These are phyloP conservation scores for Bryum argenteum DNA, from an alignment of 225 moss, liverwort and hornwort species.

Conservation along the genomic window DNA sequence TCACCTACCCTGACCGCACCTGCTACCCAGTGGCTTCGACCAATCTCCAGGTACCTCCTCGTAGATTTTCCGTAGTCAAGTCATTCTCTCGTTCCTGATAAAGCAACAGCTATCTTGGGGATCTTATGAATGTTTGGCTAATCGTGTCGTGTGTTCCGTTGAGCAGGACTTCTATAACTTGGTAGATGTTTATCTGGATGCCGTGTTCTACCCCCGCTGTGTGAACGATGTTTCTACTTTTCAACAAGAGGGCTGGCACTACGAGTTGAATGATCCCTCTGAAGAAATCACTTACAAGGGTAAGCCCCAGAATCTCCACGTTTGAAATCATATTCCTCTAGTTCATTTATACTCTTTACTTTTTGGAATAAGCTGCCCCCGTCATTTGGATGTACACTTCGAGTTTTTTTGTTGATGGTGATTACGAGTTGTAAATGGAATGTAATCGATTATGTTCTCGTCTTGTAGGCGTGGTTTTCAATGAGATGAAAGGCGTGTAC, in stretches of 20 bases:
- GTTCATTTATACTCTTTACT: too few relatives aligned
- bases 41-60: constrained; percentile 68
- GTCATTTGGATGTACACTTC: too few relatives aligned
- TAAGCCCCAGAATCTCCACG: constrained; percentile 16
- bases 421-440: too few relatives aligned
- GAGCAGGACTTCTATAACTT: constrained; percentile 95
- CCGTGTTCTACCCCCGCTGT: constrained; percentile 91
- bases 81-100: not conserved
- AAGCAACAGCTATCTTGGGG: not conserved
- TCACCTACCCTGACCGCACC: constrained; percentile 94
- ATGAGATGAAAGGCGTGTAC: constrained; percentile 99
- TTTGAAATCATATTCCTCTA: too few relatives aligned
- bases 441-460: constrained; percentile 1
- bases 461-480: constrained; percentile 87
- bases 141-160: constrained; percentile 11
- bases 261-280: constrained; percentile 90
- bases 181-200: constrained; percentile 98
- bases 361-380: too few relatives aligned
- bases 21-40: constrained; percentile 99
- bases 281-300: constrained; percentile 96
- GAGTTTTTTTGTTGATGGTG: too few relatives aligned
- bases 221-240: constrained; percentile 87
- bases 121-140: not conserved
- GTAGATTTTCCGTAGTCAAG: not conserved
- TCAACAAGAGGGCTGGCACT: constrained; percentile 99